Conservation (phyloP, 192 early-diverging fungal genomes). For the Backusella liffmaniae region DNA sequence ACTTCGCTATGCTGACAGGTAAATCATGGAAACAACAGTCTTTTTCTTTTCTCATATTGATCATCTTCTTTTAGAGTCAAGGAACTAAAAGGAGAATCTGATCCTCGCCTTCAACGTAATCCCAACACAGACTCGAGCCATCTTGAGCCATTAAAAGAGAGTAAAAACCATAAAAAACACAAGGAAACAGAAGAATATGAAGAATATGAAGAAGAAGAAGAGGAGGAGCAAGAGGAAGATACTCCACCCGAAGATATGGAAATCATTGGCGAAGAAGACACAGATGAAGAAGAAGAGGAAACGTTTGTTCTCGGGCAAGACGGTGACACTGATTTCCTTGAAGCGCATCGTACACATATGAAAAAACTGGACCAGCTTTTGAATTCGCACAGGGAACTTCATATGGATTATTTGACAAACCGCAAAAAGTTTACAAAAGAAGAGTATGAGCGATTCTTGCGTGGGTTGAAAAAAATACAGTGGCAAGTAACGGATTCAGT, state of each 20-base stretch:
- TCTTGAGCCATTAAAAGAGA: not conserved
- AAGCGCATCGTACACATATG: not conserved
- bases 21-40: not conserved
- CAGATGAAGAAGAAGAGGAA: not conserved
- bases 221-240: not conserved
- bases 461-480: not conserved
- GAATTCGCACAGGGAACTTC: not conserved
- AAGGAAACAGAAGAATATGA: not conserved
- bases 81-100: constrained; percentile 24
- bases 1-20: constrained; percentile 92
- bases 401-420: not conserved
- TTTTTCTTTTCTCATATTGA: not conserved
- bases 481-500: not conserved
- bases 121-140: not conserved
- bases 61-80: constrained; percentile 13
- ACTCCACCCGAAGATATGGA: not conserved
- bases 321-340: not conserved
- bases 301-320: not conserved
- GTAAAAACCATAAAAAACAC: not conserved
- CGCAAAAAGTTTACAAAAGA: not conserved
- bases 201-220: not conserved
- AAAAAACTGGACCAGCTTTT: not conserved
- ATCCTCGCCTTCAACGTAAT: not conserved
- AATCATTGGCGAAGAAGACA: not conserved
- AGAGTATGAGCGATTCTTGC: not conserved